Evolutionary conservation across 306 rosid genomes (phyloP).

Genomic region (Trifolium fragiferum): DNA sequence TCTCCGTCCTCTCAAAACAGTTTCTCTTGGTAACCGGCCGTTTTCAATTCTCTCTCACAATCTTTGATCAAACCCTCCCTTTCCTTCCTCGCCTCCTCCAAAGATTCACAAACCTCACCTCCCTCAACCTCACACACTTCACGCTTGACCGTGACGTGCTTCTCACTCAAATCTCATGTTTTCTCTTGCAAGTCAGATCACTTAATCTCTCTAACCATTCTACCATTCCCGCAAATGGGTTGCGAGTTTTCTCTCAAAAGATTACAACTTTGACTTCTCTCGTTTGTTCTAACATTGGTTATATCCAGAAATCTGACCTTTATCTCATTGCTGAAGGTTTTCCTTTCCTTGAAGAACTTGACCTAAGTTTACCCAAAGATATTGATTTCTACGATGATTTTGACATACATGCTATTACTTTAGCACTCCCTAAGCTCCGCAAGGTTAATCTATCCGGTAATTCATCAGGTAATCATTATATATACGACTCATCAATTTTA

Average conservation of each 20-base stretch:
- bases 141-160: constrained; percentile 43
- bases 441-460: constrained; percentile 67
- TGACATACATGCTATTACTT: constrained; percentile 44
- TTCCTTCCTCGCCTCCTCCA: constrained; percentile 48
- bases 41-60: constrained; percentile 42
- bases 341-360: constrained; percentile 63
- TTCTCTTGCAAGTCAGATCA: constrained; percentile 43
- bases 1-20: constrained; percentile 61
- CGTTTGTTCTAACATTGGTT: constrained; percentile 43
- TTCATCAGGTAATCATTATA: constrained; percentile 55
- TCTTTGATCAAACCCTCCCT: constrained; percentile 36
- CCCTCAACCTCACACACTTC: constrained; percentile 45
- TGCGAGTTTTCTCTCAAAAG: constrained; percentile 41
- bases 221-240: constrained; percentile 50
- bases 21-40: constrained; percentile 59
- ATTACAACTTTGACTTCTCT: constrained; percentile 45
- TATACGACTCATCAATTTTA: constrained; percentile 39
- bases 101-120: constrained; percentile 51
- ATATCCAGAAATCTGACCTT: constrained; percentile 41
- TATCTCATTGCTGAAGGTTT: constrained; percentile 44
- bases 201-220: constrained; percentile 54
- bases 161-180: constrained; percentile 44
- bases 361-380: constrained; percentile 42
- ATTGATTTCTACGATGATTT: constrained; percentile 32
- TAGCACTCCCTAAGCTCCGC: constrained; percentile 48